Evolutionary conservation across 306 rosid genomes (phyloP), one percentile per base, ranked within the genome.

Genomic region (Dicorynia guianensis): DNA sequence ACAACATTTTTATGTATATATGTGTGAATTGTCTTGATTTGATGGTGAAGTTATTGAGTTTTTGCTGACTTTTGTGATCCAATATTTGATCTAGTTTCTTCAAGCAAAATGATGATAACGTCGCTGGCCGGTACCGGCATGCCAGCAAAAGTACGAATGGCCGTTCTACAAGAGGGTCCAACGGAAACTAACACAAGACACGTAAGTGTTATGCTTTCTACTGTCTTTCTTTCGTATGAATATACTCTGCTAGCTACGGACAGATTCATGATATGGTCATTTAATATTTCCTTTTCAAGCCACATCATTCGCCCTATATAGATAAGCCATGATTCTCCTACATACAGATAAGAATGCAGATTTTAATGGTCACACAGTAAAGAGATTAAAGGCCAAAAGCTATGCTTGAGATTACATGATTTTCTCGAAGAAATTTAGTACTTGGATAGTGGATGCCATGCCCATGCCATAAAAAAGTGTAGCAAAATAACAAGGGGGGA

Each of bases 31-130:
- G 75, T 61, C 43, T 79, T 82, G 70, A 76, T 61, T 67, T 71
- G 84, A 72, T 36, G 33, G 68, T 44, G 40, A 43, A 61, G 74
- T 69, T 56, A 72, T 56, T 59, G 68, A 76, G 76, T 72, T 80
- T 43, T 66, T 35, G 8, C n/a, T 76, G 71, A 74, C 81, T 42
- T 25, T 53, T 39, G 48, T 30, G 19, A 42, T 40, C 58, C 59
- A 52, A 35, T 71, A 35, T 49, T 59, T 75, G 49, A 44, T 43
- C 47, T 43, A 44, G 44, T 60, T 79, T 71, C 77, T 61, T 46
- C 14, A 52, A 6, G 56, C 65, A 54, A 50, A 64, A 76, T 66
- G 71, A 76, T 79, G 72, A 38, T 73, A 71, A 52, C 3, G 58
- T 64, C 78, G 38, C 74, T 63, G 42, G 11, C 66, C 10, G n/a